Conservation (phyloP, 2,329 filamentous ascomycete genomes). For the Tolypocladium pustulatum region DNA sequence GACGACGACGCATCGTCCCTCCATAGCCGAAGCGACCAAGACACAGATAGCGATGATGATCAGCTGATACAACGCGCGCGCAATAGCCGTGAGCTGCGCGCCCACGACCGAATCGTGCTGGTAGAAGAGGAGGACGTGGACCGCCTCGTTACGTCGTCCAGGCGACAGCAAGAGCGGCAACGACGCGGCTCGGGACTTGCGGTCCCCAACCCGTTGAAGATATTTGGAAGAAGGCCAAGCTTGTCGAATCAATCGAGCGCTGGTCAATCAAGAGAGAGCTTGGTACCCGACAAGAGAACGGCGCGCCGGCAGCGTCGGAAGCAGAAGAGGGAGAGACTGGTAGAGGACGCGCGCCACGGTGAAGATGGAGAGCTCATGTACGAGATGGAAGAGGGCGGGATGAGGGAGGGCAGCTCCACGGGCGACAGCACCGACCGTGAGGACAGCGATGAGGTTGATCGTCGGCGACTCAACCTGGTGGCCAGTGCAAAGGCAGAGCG, state of each 20-base stretch:
- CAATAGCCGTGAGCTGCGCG: constrained; percentile 58
- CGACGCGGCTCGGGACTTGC: constrained; percentile 37
- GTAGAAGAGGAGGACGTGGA: constrained; percentile 67
- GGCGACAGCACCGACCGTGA: constrained; percentile 52
- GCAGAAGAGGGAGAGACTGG: constrained; percentile 41
- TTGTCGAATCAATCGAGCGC: constrained; percentile 23
- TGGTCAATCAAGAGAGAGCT: constrained; percentile 36
- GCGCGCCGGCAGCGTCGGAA: constrained; percentile 38
- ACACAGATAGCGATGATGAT: constrained; percentile 69
- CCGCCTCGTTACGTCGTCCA: constrained; percentile 43
- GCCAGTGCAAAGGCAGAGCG: constrained; percentile 36
- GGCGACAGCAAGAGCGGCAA: constrained; percentile 39
- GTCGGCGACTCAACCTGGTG: constrained; percentile 38
- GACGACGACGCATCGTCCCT: constrained; percentile 61
- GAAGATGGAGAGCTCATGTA: constrained; percentile 74
- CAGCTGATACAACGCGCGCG: constrained; percentile 54
- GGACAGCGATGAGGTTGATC: constrained; percentile 47
- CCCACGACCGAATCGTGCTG: constrained; percentile 59
- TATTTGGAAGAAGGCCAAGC: constrained; percentile 27
- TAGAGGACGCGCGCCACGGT: constrained; percentile 44
- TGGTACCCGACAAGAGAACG: constrained; percentile 38
- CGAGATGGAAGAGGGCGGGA: constrained; percentile 76
- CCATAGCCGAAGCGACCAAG: constrained; percentile 58
- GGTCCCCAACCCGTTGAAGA: constrained; percentile 38
- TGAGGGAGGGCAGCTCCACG: constrained; percentile 55